A percentile compares a stretch with the other conserved stretches of the same genome.
These are phyloP conservation scores for Metschnikowia koreensis DNA, from an alignment of 805 yeast species.

Conservation along the genomic window DNA sequence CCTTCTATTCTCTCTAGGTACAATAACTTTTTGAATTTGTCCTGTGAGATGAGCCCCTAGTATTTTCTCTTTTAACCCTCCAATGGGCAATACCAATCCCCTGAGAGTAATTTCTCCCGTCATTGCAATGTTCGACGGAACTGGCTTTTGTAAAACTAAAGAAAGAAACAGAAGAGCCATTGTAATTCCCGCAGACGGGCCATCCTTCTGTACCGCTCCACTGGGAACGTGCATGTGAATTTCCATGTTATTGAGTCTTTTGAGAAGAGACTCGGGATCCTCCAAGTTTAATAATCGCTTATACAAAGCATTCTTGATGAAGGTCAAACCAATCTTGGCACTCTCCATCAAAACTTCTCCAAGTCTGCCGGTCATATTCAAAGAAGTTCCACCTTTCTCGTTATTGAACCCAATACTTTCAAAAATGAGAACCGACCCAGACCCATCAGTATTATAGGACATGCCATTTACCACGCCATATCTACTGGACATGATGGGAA, in stretches of 20 bases:
- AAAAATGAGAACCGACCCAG: conserved; percentile 76
- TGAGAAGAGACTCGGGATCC: conserved; percentile 32
- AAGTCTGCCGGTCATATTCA: conserved; percentile 75
- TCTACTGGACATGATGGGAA: conserved; percentile 47
- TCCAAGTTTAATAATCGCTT: conserved; percentile 32
- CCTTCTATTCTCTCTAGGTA: conserved; percentile 68
- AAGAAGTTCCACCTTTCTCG: conserved; percentile 28
- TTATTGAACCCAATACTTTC: conserved; percentile 71
- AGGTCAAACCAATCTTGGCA: conserved; percentile 72
- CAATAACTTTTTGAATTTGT: conserved; percentile 55
- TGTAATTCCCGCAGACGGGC: conserved; percentile 52
- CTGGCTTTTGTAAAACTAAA: conserved; percentile 42
- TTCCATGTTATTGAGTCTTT: conserved; percentile 52
- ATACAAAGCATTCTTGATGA: conserved; percentile 58
- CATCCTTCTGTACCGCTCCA: conserved; percentile 49
- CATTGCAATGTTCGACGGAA: conserved; percentile 62
- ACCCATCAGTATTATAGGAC: conserved; percentile 83
- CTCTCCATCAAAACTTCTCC: conserved; percentile 82
- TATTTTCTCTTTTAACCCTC: conserved; percentile 76
- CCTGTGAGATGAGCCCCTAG: conserved; percentile 73
- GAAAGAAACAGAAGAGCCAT: conserved; percentile 49
- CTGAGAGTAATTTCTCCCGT: conserved; percentile 83
- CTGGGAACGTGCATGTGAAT: conserved; percentile 53
- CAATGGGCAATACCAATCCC: conserved; percentile 77
- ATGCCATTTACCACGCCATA: conserved; percentile 84